Percentiles rank a stretch among this genome's conserved stretches.
These are phyloP conservation scores for Sporothrix variecibatus DNA, from an alignment of 2,329 filamentous ascomycete species.

Conservation along the genomic window DNA sequence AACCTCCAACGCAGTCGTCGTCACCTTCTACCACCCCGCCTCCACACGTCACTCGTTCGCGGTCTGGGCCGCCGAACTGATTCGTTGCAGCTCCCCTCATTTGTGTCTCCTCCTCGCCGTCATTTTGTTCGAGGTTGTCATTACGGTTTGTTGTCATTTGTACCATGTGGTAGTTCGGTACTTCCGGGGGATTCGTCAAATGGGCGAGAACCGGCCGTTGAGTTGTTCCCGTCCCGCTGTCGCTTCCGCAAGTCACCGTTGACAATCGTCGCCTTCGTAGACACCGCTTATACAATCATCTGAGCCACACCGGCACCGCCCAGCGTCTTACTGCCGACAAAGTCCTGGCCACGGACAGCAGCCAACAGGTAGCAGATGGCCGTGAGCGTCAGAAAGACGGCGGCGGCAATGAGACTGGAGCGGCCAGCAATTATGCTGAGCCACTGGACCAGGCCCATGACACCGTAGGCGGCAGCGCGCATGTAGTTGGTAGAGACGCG, in stretches of 20 bases:
- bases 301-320: constrained; percentile 92
- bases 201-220: background rate
- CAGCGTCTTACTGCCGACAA: constrained; percentile 92
- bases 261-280: background rate
- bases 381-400: constrained; percentile 76
- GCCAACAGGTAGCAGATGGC: constrained; percentile 79
- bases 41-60: background rate
- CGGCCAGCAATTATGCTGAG: constrained; percentile 67
- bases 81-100: background rate
- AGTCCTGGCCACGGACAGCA: constrained; percentile 78
- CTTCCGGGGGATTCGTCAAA: background rate
- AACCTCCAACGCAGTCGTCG: background rate
- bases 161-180: background rate
- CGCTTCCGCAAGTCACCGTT: background rate
- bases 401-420: constrained; percentile 82
- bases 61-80: background rate
- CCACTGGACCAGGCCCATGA: constrained; percentile 84
- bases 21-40: background rate
- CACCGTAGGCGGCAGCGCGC: constrained; percentile 81
- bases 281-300: constrained; percentile 73
- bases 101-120: background rate
- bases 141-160: background rate
- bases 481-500: constrained; percentile 95
- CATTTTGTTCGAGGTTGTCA: background rate
- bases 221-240: background rate